Conservation (phyloP, 306 rosid species). For the Gastrolobium villosum region DNA sequence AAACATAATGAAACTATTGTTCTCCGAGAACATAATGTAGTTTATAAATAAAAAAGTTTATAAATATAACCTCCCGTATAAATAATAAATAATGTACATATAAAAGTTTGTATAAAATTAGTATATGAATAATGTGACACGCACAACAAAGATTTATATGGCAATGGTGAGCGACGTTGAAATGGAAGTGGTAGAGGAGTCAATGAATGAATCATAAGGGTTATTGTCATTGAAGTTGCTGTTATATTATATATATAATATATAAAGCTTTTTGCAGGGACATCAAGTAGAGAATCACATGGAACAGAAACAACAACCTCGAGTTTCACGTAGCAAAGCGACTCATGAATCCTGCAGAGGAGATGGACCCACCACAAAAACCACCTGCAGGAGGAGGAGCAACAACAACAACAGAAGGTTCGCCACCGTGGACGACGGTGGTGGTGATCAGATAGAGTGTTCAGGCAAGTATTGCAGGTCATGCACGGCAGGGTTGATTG, state of each 20-base stretch:
- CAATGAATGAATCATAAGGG: not conserved
- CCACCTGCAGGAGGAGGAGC: not conserved
- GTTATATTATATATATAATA: constrained; percentile 3
- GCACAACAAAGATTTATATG: not conserved
- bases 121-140: constrained; percentile 14
- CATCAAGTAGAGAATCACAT: constrained; percentile 32
- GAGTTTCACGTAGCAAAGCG: constrained; percentile 25
- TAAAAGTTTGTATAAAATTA: not conserved
- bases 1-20: too few relatives aligned
- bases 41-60: too few relatives aligned
- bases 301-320: constrained; percentile 40
- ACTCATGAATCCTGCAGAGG: not conserved
- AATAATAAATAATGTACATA: too few relatives aligned
- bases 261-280: constrained; percentile 43
- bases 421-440: constrained; percentile 35
- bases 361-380: constrained; percentile 3
- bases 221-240: constrained; percentile 10
- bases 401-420: not conserved
- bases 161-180: not conserved
- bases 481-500: constrained; percentile 66
- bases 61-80: too few relatives aligned
- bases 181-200: not conserved
- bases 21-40: too few relatives aligned
- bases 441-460: constrained; percentile 64
- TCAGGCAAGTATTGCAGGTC: constrained; percentile 66